Percentiles rank a stretch among this genome's conserved stretches.
Evolutionary conservation across 2,329 filamentous ascomycete species (phyloP).

Genomic region (Penicillium hesseltinei): DNA sequence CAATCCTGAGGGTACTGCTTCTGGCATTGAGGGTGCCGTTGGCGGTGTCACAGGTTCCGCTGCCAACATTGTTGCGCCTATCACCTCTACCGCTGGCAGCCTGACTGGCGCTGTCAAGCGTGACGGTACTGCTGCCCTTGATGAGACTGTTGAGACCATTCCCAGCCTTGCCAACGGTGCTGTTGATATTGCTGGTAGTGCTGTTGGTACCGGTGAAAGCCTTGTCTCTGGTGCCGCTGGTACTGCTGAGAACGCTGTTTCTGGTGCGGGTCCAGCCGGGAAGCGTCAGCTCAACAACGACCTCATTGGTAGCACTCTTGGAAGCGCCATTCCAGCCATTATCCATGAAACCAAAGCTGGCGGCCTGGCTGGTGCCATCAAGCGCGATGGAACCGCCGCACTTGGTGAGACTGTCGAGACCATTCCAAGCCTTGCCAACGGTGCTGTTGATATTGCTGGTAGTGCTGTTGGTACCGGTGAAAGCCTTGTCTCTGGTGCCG

Average conservation of each 20-base stretch:
- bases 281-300: neutral
- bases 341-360: neutral
- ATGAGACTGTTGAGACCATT: neutral
- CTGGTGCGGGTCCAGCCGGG: neutral
- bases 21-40: conserved; percentile 6
- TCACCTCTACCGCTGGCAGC: neutral
- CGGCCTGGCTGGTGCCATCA: neutral
- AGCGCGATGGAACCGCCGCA: conserved; percentile 10
- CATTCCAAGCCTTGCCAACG: conserved; percentile 14
- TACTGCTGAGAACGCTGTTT: conserved; percentile 15
- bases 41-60: neutral
- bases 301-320: neutral
- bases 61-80: neutral
- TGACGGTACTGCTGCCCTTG: conserved; percentile 1
- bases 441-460: conserved; percentile 11
- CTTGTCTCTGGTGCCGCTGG: conserved; percentile 12
- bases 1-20: conserved; percentile 2
- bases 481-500: conserved; percentile 3
- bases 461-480: conserved; percentile 18
- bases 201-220: conserved; percentile 18
- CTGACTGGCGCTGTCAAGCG: conserved; percentile 7
- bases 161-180: conserved; percentile 15
- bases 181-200: conserved; percentile 14
- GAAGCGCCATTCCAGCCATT: neutral
- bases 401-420: neutral